Evolutionary conservation across 2,329 filamentous ascomycete species (phyloP).

Genomic region (Escovopsis sp.): DNA sequence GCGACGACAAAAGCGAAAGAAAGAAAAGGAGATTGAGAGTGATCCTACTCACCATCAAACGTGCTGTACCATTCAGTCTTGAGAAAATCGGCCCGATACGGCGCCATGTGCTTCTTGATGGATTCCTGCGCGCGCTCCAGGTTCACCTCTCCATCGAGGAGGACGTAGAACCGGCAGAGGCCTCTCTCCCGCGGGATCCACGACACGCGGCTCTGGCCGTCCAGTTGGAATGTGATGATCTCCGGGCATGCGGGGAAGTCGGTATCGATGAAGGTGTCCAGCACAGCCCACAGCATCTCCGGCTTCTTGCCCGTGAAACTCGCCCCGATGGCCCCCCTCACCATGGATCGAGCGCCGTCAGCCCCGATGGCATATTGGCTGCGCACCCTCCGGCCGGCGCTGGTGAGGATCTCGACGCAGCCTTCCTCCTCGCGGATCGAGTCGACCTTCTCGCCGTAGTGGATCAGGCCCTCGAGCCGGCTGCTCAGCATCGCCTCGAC

Average conservation of each 20-base stretch:
- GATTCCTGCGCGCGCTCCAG: constrained; percentile 25
- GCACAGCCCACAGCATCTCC: constrained; percentile 34
- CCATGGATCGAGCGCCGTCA: constrained; percentile 35
- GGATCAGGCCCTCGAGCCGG: constrained; percentile 18
- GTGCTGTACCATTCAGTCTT: constrained; percentile 35
- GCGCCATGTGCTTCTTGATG: constrained; percentile 28
- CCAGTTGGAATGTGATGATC: constrained; percentile 32
- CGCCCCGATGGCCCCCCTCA: constrained; percentile 26
- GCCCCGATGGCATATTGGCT: constrained; percentile 34
- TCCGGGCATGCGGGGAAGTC: constrained; percentile 31
- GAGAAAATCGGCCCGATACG: constrained; percentile 26
- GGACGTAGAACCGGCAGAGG: constrained; percentile 31
- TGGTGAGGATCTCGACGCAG: constrained; percentile 23
- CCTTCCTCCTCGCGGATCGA: constrained; percentile 43
- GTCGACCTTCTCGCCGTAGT: constrained; percentile 23
- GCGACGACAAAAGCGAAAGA: background rate
- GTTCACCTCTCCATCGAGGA: constrained; percentile 30
- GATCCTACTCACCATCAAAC: constrained; percentile 25
- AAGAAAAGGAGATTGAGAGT: background rate
- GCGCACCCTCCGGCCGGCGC: constrained; percentile 16
- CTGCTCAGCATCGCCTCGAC: constrained; percentile 25
- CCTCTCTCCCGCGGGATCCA: constrained; percentile 34
- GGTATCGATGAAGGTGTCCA: constrained; percentile 34
- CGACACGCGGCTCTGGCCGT: constrained; percentile 29
- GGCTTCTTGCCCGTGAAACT: constrained; percentile 31